Percentiles rank a stretch among this genome's conserved stretches.
Conservation (phyloP, 1,139 yeast genomes). For the Geotrichum candidum region DNA sequence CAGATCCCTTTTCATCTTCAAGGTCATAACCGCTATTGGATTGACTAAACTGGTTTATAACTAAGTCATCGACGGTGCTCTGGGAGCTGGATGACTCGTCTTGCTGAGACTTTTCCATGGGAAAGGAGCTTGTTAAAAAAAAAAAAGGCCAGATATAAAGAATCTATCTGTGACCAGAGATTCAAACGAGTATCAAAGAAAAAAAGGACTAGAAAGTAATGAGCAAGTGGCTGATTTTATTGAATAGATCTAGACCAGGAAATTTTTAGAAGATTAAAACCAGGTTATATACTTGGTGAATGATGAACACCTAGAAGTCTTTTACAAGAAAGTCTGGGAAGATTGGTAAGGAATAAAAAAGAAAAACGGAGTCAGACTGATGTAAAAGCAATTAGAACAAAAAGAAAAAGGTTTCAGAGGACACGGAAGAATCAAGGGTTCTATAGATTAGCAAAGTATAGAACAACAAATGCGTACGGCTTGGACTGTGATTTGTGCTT, state of each 20-base stretch:
- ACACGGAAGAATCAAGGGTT: too few species aligned
- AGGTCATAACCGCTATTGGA: neutral
- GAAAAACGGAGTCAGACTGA: neutral
- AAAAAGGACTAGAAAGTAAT: neutral
- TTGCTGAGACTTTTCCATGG: neutral
- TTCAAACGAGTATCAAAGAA: neutral
- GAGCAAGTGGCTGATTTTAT: neutral
- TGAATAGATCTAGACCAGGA: neutral
- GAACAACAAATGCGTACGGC: too few species aligned
- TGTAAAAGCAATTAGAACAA: neutral
- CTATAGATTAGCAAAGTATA: too few species aligned
- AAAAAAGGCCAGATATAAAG: neutral
- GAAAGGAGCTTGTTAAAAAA: neutral
- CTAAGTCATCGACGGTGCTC: neutral
- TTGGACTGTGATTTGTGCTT: too few species aligned
- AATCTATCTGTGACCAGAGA: too few species aligned
- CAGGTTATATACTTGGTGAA: neutral
- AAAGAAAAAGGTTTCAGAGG: neutral
- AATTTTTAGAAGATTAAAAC: neutral
- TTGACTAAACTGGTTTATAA: neutral
- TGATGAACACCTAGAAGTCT: neutral
- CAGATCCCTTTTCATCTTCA: neutral
- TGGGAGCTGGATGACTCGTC: neutral
- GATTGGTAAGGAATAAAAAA: neutral
- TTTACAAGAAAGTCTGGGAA: neutral